Evolutionary conservation across 2,329 filamentous ascomycete genomes (phyloP).

Genomic region (Corynespora cassiicola): DNA sequence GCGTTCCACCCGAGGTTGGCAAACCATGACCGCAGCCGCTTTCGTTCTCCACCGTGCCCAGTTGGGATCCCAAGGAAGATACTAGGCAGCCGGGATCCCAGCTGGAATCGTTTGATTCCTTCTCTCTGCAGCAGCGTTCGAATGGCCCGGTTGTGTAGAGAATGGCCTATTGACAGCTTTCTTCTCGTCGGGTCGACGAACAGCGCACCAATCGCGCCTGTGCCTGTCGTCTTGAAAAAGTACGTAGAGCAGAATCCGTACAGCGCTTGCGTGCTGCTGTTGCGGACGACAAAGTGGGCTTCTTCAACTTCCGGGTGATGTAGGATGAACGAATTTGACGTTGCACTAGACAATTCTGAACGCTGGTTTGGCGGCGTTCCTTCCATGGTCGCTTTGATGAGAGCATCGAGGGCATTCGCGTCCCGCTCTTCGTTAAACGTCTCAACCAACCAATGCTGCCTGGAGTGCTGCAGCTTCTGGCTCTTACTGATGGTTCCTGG

Average conservation of each 20-base stretch:
- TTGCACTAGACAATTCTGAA: conserved; percentile 72
- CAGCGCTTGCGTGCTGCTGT: conserved; percentile 87
- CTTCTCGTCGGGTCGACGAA: conserved; percentile 87
- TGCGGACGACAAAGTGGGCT: conserved; percentile 88
- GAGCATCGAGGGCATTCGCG: conserved; percentile 72
- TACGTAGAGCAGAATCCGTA: conserved; percentile 95
- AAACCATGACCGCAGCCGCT: conserved; percentile 78
- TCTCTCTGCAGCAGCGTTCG: conserved; percentile 74
- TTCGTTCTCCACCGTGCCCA: conserved; percentile 66
- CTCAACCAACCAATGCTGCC: conserved; percentile 94
- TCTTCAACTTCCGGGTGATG: conserved; percentile 75
- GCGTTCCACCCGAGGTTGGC: conserved; percentile 89
- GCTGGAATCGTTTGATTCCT: conserved; percentile 78
- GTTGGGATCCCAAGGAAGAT: conserved; percentile 85
- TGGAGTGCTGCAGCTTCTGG: conserved; percentile 85
- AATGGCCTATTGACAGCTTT: conserved; percentile 88
- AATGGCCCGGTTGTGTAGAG: conserved; percentile 84
- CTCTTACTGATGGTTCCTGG: conserved; percentile 83
- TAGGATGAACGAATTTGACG: conserved; percentile 77
- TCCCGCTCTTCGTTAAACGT: conserved; percentile 84
- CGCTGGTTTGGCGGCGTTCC: conserved; percentile 69
- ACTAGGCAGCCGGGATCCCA: conserved; percentile 82
- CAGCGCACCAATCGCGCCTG: conserved; percentile 82
- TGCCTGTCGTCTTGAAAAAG: conserved; percentile 71
- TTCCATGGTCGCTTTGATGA: conserved; percentile 75